These are phyloP conservation scores for Forsythia viridissima DNA, from an alignment of 257 asterid genomes.

Conservation along the genomic window DNA sequence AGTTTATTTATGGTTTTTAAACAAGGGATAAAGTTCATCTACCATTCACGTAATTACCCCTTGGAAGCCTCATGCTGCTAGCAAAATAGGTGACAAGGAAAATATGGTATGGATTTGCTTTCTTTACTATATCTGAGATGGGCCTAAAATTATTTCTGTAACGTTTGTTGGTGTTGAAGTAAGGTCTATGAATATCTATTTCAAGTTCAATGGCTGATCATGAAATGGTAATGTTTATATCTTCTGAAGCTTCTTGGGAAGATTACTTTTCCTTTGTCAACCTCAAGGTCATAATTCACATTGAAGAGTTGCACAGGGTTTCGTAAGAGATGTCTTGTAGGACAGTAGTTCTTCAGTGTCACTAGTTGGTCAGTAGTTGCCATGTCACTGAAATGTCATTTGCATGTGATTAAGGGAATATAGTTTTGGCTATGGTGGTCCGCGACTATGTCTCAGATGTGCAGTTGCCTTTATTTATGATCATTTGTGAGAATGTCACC, in stretches of 20 bases:
- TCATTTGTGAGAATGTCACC: not conserved
- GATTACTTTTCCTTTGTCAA: not conserved
- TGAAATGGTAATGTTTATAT: constrained; percentile 1
- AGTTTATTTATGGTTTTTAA: too few species aligned
- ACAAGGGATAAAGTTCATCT: too few species aligned
- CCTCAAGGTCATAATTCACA: not conserved
- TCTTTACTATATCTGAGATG: not conserved
- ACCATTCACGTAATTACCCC: too few species aligned
- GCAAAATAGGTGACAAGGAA: not conserved
- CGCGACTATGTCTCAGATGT: constrained; percentile 3
- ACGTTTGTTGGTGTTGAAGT: not conserved
- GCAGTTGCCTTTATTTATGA: not conserved
- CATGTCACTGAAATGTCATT: not conserved
- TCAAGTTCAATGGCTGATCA: not conserved
- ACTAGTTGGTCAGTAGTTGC: not conserved
- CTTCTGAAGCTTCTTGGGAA: not conserved
- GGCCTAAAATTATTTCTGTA: not conserved
- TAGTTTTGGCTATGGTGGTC: not conserved
- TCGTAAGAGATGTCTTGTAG: not conserved
- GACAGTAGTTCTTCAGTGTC: not conserved
- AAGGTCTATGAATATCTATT: not conserved
- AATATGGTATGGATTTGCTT: not conserved
- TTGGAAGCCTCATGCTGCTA: not conserved
- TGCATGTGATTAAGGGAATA: not conserved
- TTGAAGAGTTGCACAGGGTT: not conserved